Evolutionary conservation across 2,329 filamentous ascomycete genomes (phyloP).

Genomic region (Plectosphaerella plurivora): DNA sequence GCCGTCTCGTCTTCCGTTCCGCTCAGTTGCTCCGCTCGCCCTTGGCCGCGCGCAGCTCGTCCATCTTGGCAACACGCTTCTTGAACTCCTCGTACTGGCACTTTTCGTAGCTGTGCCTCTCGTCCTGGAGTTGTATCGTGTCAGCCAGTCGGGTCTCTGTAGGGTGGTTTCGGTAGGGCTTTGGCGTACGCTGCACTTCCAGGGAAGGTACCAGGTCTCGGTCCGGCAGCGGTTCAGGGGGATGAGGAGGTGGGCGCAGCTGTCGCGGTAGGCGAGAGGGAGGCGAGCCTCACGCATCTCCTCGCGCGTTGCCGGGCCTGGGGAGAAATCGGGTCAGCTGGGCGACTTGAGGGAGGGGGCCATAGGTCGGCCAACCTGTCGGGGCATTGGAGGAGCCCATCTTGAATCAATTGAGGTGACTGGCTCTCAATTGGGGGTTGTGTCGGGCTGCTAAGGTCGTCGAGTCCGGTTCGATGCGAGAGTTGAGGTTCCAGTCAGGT

Average conservation of each 20-base stretch:
- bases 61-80: conserved; percentile 97
- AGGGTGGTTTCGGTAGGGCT: neutral
- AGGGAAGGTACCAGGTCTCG: conserved; percentile 89
- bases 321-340: neutral
- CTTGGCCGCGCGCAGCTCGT: conserved; percentile 86
- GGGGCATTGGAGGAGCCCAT: conserved; percentile 2
- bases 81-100: conserved; percentile 99
- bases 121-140: conserved; percentile 58
- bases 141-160: neutral
- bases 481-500: neutral
- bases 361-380: too few species aligned
- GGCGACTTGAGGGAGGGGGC: too few species aligned
- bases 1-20: conserved; percentile 17
- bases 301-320: conserved; percentile 64
- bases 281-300: conserved; percentile 91
- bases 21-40: conserved; percentile 76
- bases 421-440: neutral
- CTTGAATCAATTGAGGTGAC: conserved; percentile 2
- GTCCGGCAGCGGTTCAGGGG: conserved; percentile 92
- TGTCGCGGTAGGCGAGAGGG: conserved; percentile 88
- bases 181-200: conserved; percentile 87
- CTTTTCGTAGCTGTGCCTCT: conserved; percentile 97
- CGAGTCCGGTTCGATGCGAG: neutral
- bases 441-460: neutral
- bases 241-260: conserved; percentile 90